A percentile compares a stretch with the other conserved stretches of the same genome.
These are phyloP conservation scores for Pinguiococcus pyrenoidosus DNA, from an alignment of 108 stramenopile species.

Conservation along the genomic window DNA sequence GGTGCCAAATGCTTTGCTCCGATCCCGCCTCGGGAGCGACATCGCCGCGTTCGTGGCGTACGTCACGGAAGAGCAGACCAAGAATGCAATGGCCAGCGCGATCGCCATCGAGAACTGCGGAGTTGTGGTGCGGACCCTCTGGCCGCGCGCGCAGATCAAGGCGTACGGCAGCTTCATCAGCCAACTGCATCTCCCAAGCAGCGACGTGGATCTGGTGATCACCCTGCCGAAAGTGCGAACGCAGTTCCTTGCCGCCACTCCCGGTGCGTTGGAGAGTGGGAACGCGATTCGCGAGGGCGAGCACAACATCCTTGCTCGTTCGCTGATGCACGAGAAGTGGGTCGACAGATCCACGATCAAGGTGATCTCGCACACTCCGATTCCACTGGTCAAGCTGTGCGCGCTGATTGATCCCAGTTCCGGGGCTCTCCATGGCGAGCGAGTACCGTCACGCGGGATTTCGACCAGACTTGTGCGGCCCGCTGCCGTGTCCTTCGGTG, in stretches of 20 bases:
- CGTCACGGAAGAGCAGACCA: slow-evolving; percentile 10
- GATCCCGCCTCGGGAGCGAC: slow-evolving; percentile 20
- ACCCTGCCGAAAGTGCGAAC: slow-evolving; percentile 75
- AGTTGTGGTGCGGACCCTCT: slow-evolving; percentile 28
- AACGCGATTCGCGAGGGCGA: slow-evolving; percentile 83
- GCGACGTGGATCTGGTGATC: slow-evolving; percentile 81
- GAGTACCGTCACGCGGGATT: too few species aligned
- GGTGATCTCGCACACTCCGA: slow-evolving; percentile 33
- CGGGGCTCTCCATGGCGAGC: too few species aligned
- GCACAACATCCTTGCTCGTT: slow-evolving; percentile 71
- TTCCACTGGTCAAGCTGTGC: slow-evolving; percentile 37
- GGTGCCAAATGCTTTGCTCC: slow-evolving; percentile 1
- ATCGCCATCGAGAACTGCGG: slow-evolving; percentile 19
- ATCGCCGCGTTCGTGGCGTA: slow-evolving; percentile 7
- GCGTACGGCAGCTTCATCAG: slow-evolving; percentile 64
- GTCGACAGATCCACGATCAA: slow-evolving; percentile 29
- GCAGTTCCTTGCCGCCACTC: slow-evolving; percentile 65
- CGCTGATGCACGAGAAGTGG: slow-evolving; percentile 36
- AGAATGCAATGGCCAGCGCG: background rate
- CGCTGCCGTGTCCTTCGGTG: too few species aligned
- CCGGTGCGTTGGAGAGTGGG: slow-evolving; percentile 78
- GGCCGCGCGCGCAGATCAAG: slow-evolving; percentile 40
- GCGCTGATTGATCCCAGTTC: too few species aligned
- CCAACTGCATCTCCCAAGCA: slow-evolving; percentile 63
- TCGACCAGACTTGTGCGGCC: too few species aligned